phyloP scores from a whole-genome alignment of 768 basidiomycete genomes.

The Leccinum rimulosum region DNA sequence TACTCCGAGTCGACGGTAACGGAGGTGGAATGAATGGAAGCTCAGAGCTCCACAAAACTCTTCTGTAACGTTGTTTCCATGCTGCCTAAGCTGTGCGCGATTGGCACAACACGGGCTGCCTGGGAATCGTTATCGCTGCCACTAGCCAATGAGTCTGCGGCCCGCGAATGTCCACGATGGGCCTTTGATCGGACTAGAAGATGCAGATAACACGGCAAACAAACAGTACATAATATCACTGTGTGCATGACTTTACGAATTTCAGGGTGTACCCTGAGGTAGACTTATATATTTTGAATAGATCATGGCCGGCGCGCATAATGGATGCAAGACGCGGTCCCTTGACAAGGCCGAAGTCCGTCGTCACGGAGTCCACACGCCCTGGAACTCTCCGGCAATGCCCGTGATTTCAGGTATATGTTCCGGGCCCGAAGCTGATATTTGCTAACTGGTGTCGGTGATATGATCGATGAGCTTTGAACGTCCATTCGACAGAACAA shows the following conservation, averaged over 20 bases:
- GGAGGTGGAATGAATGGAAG: constrained; percentile 4
- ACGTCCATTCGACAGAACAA: no score
- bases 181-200: constrained; percentile 27
- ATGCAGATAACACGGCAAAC: constrained; percentile 18
- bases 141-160: constrained; percentile 6
- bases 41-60: constrained; percentile 15
- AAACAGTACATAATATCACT: constrained; percentile 32
- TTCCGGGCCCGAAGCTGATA: constrained; percentile 23
- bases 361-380: not conserved
- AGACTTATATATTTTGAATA: constrained; percentile 9
- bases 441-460: constrained; percentile 10
- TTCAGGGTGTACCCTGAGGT: constrained; percentile 34
- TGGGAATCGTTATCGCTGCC: constrained; percentile 19
- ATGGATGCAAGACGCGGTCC: constrained; percentile 4
- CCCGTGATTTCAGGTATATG: not conserved
- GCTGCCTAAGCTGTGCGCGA: constrained; percentile 10
- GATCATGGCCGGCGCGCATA: constrained; percentile 9
- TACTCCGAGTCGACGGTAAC: constrained; percentile 1
- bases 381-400: not conserved
- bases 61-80: constrained; percentile 27
- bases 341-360: constrained; percentile 6
- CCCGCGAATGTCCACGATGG: constrained; percentile 5
- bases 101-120: constrained; percentile 14
- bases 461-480: not conserved
- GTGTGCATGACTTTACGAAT: constrained; percentile 21